Conservation (phyloP, 805 yeast species). For the Candida ficus region DNA sequence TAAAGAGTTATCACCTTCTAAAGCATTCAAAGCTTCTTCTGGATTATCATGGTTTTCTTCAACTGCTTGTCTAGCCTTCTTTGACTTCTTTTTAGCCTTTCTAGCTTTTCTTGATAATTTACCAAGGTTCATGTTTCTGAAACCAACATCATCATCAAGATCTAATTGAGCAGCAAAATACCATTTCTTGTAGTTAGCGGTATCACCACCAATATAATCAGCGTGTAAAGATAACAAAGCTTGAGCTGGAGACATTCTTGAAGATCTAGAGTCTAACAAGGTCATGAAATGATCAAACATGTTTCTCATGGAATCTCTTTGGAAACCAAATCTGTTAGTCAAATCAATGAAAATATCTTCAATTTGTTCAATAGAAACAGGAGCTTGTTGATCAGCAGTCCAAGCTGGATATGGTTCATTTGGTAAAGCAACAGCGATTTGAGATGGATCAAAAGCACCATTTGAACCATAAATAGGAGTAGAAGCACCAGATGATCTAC, state of each 20-base stretch:
- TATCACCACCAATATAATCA: constrained; percentile 84
- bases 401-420: constrained; percentile 98
- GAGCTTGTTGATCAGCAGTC: constrained; percentile 94
- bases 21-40: constrained; percentile 52
- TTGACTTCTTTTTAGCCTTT: constrained; percentile 75
- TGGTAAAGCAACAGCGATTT: constrained; percentile 64
- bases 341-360: constrained; percentile 83
- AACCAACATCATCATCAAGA: constrained; percentile 79
- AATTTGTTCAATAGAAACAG: constrained; percentile 76
- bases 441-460: constrained; percentile 50
- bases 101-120: constrained; percentile 74
- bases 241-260: constrained; percentile 87
- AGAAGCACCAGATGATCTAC: constrained; percentile 87
- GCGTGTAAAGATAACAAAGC: constrained; percentile 79
- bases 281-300: constrained; percentile 87
- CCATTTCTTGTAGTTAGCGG: constrained; percentile 85
- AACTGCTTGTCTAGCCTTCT: constrained; percentile 66
- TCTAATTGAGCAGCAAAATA: constrained; percentile 85
- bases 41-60: constrained; percentile 63
- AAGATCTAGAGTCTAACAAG: constrained; percentile 73
- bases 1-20: constrained; percentile 80
- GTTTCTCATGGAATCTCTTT: constrained; percentile 90
- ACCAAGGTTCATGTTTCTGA: constrained; percentile 74
- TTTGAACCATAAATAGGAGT: constrained; percentile 85
- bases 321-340: constrained; percentile 82